Base-by-base conservation (phyloP, 2,329 filamentous ascomycete genomes). In the Chaetothyriales sp. region DNA sequence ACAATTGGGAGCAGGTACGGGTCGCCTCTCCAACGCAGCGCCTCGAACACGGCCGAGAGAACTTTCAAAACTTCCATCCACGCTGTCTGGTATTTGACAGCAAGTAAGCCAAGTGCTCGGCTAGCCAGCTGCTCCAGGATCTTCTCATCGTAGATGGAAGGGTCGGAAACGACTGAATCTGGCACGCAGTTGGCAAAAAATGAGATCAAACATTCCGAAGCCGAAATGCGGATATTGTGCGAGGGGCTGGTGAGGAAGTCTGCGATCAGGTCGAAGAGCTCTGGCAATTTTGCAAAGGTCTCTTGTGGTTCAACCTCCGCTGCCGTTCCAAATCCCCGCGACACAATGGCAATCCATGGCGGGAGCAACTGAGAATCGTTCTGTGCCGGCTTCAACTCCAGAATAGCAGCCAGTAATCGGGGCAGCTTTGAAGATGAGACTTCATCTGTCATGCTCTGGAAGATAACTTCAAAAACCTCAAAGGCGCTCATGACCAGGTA, bases 401-500 rank as follows among this genome's bases (percentile, higher is more conserved):
- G 82, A 59, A 98, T 95, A 49, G 92, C 88, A 57, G 95, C 88
- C 61, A 96, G 77, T 10, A 98, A 76, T 51, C 86, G 79, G 2
- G 89, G 88, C 10, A 98, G 75, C 69, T 96, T 98, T 1, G 86
- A 79, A 2, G 88, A 93, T 0, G 89, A 86, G 47, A 89, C 76
- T 58, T 94, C 87, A 58, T 89, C 84, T 15, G 81, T 78, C 83
- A 98, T 89, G 6, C 88, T 84, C 60, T 84, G 83, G 58, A 98
- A 96, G 44, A 96, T 94, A 65, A 94, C 84, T 66, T 98, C 92
- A 61, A 98, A 98, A 3, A 96, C 90, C 58, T 95, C 90, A 61
- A 98, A 95, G 0, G 89, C 85, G 9, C 86, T 84, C 83, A 96
- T 93, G 28, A 89, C 94, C 73, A 98, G 82, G 66, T 90, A 94